Base-by-base conservation (phyloP, 176 grass and related monocot genomes). In the Puccinellia tenuiflora region DNA sequence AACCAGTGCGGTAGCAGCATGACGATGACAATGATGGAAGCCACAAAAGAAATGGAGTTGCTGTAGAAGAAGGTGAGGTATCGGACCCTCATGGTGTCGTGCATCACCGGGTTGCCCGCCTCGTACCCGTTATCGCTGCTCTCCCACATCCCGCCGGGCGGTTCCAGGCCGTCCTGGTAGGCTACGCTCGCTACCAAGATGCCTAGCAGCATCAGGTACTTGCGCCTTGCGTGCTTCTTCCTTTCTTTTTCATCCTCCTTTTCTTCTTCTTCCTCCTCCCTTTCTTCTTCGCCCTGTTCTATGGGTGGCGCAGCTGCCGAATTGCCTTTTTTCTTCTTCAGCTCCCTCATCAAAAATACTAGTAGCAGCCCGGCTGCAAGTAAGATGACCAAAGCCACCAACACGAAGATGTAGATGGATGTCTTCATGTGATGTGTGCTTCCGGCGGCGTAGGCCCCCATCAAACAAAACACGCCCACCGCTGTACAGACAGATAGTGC, bases 361-460 rank as follows among this genome's bases (percentile, higher is more conserved):
- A 61, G 1, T 14, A 61, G 13, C 12, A 61, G 25, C 6, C 4
- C 13, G 1, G 5, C 13, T 63, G 60, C 60, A 63, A 30, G 2
- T 6, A 63, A 13, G 42, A 12, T 13, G 42, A 13, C 42, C 2
- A 16, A 6, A 30, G 2, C 66, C 6, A 74, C 81, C 46, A 88
- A 53, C 0, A 28, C 54, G 0, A 88, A 16, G 3, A 84, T 76
- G 17, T 88, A 88, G 34, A 88, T 73, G 75, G 81, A 79, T 26
- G 75, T 79, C 33, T 28, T 45, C 5, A 79, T 1, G 5, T 46
- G 17, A 7, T 81, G 75, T 21, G 81, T 79, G 45, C 81, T 88
- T 20, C 86, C 86, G 11, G 86, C 81, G 20, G 81, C 75, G 0
- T 84, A 88, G 17, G 86, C 86, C 15, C 86, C 75, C 86, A 79